phyloP scores from a whole-genome alignment of 305 asterid species.

The Fraxinus paxiana region DNA sequence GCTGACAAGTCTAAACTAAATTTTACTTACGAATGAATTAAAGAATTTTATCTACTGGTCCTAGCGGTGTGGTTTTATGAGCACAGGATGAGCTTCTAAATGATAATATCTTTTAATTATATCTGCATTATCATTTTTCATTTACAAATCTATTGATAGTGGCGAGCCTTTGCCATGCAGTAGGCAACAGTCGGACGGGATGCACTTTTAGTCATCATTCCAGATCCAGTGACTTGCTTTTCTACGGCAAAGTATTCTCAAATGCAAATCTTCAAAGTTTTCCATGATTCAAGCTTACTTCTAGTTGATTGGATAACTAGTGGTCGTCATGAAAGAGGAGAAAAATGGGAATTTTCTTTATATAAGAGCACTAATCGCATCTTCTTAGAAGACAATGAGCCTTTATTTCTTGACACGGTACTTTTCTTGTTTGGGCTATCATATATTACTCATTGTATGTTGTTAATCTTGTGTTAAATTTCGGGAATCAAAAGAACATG shows the following conservation, averaged over 20 bases:
- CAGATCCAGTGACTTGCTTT: conserved; percentile 96
- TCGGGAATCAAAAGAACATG: not conserved
- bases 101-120: not conserved
- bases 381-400: conserved; percentile 44
- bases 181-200: conserved; percentile 69
- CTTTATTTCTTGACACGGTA: conserved; percentile 87
- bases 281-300: conserved; percentile 64
- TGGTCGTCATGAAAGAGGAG: conserved; percentile 90
- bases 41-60: not conserved
- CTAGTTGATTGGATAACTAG: conserved; percentile 95
- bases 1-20: not conserved
- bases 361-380: conserved; percentile 79
- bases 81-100: not conserved
- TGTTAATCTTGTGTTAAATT: not conserved
- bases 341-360: conserved; percentile 74
- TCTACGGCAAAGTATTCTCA: conserved; percentile 84
- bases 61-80: not conserved
- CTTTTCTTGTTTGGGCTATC: conserved; percentile 17
- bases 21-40: not conserved
- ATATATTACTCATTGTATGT: conserved; percentile 7
- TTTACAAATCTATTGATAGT: conserved; percentile 23
- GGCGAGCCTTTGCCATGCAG: conserved; percentile 45
- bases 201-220: conserved; percentile 76
- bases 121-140: not conserved
- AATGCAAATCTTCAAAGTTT: conserved; percentile 60